phyloP scores from a whole-genome alignment of 352 stramenopile species.

The Phytopythium cucurbitacearum region DNA sequence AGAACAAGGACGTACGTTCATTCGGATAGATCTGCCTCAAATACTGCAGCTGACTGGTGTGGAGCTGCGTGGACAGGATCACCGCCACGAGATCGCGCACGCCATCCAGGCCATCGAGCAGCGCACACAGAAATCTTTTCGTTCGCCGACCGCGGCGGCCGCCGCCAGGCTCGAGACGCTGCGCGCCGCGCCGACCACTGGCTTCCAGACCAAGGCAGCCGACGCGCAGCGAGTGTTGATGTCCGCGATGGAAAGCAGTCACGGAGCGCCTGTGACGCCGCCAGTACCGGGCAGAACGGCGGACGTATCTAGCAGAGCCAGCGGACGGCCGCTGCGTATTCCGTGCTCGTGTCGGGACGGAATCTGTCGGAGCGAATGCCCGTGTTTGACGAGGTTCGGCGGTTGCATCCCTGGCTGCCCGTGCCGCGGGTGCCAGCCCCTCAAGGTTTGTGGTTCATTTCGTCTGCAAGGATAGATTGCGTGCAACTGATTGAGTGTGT shows the following conservation, averaged over 20 bases:
- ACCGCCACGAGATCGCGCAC: slow-evolving; percentile 48
- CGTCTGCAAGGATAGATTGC: neutral
- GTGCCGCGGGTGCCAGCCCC: slow-evolving; percentile 40
- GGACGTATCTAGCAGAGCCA: too few species aligned
- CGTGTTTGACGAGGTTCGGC: slow-evolving; percentile 37
- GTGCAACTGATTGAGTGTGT: neutral
- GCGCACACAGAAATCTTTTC: slow-evolving; percentile 41
- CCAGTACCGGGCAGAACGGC: too few species aligned
- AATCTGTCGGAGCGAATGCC: slow-evolving; percentile 34
- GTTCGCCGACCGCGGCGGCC: slow-evolving; percentile 18
- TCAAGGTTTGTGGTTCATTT: neutral
- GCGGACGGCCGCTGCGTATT: neutral
- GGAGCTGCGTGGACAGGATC: slow-evolving; percentile 16
- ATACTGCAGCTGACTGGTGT: neutral
- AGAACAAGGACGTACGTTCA: slow-evolving; percentile 45
- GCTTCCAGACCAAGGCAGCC: slow-evolving; percentile 10
- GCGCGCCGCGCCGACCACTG: slow-evolving; percentile 15
- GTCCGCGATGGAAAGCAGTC: neutral
- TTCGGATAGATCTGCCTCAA: neutral
- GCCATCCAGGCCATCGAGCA: slow-evolving; percentile 53
- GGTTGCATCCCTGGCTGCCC: slow-evolving; percentile 26
- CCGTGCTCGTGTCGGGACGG: slow-evolving; percentile 28
- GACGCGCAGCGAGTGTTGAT: neutral
- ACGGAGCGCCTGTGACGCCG: too few species aligned
- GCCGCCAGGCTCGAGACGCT: too few species aligned